These are phyloP conservation scores for Talaromyces sp. DNA, from an alignment of 2,329 filamentous ascomycete species.

Conservation along the genomic window DNA sequence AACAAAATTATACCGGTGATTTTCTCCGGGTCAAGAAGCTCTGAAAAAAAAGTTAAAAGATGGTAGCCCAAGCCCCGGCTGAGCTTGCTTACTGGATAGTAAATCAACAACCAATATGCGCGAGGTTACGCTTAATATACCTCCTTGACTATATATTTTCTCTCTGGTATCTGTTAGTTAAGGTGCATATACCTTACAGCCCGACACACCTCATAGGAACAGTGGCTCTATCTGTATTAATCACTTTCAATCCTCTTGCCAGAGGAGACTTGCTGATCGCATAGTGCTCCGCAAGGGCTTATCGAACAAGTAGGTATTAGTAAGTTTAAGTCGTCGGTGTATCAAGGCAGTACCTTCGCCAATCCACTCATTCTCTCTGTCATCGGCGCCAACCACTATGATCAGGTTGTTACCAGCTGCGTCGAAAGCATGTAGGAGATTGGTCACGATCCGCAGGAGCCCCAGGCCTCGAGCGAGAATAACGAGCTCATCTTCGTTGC, in stretches of 20 bases:
- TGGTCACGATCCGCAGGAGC: constrained; percentile 87
- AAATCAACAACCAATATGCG: constrained; percentile 93
- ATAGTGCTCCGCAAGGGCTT: constrained; percentile 86
- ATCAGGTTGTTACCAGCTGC: constrained; percentile 91
- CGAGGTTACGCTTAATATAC: constrained; percentile 93
- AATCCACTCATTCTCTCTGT: constrained; percentile 94
- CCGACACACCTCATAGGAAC: constrained; percentile 61
- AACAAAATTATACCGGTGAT: constrained; percentile 84
- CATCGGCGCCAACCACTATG: constrained; percentile 81
- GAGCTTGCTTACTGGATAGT: constrained; percentile 58
- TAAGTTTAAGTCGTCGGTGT: background rate
- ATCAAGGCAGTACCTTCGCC: constrained; percentile 61
- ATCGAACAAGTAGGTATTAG: background rate
- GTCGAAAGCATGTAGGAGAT: constrained; percentile 94
- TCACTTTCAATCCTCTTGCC: constrained; percentile 79
- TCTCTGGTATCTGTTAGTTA: constrained; percentile 52
- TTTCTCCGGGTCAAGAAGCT: constrained; percentile 72
- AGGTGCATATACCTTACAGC: background rate
- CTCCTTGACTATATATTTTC: constrained; percentile 85
- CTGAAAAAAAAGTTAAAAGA: constrained; percentile 26
- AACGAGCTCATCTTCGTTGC: constrained; percentile 88
- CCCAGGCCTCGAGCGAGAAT: constrained; percentile 88
- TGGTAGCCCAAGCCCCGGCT: constrained; percentile 56
- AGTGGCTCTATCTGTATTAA: constrained; percentile 92
- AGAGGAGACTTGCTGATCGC: constrained; percentile 79